phyloP scores from a whole-genome alignment of 805 yeast species.

The Nakazawaea holstii region DNA sequence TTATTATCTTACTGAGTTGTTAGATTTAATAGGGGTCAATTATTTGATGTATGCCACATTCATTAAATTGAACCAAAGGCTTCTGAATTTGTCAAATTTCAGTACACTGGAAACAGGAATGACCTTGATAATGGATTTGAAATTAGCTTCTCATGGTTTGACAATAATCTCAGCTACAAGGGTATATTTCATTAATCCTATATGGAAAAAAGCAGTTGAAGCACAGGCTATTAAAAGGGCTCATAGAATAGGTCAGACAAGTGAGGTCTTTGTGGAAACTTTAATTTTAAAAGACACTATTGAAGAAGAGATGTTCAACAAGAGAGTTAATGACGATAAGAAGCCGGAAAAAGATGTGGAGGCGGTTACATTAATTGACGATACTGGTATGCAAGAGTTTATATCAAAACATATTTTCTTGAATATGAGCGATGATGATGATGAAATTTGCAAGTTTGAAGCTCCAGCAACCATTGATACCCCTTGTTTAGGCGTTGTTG shows the following conservation, averaged over 20 bases:
- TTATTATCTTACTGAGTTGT: conserved; percentile 56
- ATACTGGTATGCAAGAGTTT: conserved; percentile 51
- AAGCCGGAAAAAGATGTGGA: conserved; percentile 11
- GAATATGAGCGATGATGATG: conserved; percentile 20
- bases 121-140: conserved; percentile 59
- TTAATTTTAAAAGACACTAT: conserved; percentile 55
- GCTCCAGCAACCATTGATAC: conserved; percentile 18
- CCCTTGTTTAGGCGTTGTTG: conserved; percentile 12
- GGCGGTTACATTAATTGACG: conserved; percentile 44
- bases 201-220: conserved; percentile 64
- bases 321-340: conserved; percentile 17
- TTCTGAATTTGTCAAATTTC: conserved; percentile 47
- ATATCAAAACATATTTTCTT: conserved; percentile 47
- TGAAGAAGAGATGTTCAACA: conserved; percentile 61
- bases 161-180: conserved; percentile 64
- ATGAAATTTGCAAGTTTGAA: conserved; percentile 33
- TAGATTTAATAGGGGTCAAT: conserved; percentile 56
- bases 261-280: conserved; percentile 66
- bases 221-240: conserved; percentile 78
- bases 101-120: conserved; percentile 42
- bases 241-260: conserved; percentile 66
- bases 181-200: conserved; percentile 67
- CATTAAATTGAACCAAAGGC: conserved; percentile 43
- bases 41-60: conserved; percentile 64
- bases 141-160: conserved; percentile 64